These are phyloP conservation scores for Salix exigua DNA, from an alignment of 345 rosid species.

Conservation along the genomic window DNA sequence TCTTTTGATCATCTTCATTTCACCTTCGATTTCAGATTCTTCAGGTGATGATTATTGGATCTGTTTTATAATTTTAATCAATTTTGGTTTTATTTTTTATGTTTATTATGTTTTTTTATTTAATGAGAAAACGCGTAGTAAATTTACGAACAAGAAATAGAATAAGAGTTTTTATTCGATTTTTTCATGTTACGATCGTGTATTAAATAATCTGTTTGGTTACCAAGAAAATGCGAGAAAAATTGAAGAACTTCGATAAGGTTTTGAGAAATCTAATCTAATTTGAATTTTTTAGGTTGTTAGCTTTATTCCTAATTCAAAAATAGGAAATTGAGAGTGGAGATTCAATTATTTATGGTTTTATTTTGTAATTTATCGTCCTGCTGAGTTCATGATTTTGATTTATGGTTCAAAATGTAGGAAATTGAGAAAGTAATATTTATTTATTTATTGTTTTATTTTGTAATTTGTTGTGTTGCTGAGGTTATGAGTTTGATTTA, in stretches of 20 bases:
- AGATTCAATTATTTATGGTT: neutral
- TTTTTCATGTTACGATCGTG: neutral
- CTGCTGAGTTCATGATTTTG: neutral
- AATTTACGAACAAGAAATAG: neutral
- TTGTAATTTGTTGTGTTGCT: neutral
- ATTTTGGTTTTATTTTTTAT: neutral
- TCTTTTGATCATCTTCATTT: neutral
- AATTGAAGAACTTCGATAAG: neutral
- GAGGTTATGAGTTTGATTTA: neutral
- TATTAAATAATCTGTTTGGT: slow-evolving; percentile 4
- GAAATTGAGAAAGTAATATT: neutral
- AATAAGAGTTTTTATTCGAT: neutral
- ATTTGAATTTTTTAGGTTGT: neutral
- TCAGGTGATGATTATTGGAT: neutral
- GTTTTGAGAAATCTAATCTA: neutral
- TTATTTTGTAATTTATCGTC: neutral
- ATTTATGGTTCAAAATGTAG: neutral
- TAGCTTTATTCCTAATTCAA: neutral
- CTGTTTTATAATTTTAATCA: neutral
- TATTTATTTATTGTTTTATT: neutral
- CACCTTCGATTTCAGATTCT: neutral
- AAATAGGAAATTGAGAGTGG: neutral
- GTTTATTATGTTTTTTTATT: neutral
- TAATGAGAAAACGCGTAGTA: neutral
- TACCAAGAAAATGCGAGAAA: slow-evolving; percentile 4